These are phyloP conservation scores for Lepidium didymum DNA, from an alignment of 345 rosid species.

Conservation along the genomic window DNA sequence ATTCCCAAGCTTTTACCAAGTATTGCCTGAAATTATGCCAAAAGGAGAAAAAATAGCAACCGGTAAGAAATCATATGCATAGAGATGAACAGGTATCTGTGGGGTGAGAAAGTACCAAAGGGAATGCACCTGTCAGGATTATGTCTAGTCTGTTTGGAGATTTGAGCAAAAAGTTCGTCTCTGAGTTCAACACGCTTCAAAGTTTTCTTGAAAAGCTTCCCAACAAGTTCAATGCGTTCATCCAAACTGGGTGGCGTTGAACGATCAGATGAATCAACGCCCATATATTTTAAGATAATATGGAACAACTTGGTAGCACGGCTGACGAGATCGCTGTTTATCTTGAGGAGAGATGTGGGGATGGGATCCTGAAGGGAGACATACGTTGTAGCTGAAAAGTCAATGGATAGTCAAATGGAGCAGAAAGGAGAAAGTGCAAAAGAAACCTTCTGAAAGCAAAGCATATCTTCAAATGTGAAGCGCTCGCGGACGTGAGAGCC, in stretches of 20 bases:
- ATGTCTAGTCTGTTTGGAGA: constrained; percentile 93
- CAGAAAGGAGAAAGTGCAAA: background rate
- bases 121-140: constrained; percentile 68
- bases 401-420: background rate
- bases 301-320: constrained; percentile 87
- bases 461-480: constrained; percentile 93
- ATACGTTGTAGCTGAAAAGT: background rate
- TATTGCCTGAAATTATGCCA: constrained; percentile 44
- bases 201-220: constrained; percentile 77
- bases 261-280: constrained; percentile 86
- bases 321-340: constrained; percentile 66
- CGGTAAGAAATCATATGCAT: background rate
- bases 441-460: constrained; percentile 87
- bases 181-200: constrained; percentile 90
- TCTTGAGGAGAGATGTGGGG: constrained; percentile 90
- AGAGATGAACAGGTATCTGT: background rate
- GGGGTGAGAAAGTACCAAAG: background rate
- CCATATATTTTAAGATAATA: constrained; percentile 82
- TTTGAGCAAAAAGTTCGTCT: constrained; percentile 93
- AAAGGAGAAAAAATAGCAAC: background rate
- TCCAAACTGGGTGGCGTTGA: constrained; percentile 60
- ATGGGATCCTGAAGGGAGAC: constrained; percentile 63
- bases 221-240: constrained; percentile 84
- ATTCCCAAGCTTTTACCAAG: constrained; percentile 90
- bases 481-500: constrained; percentile 74